Base-by-base conservation (phyloP, 2,329 filamentous ascomycete genomes). In the Penicillium sp. region DNA sequence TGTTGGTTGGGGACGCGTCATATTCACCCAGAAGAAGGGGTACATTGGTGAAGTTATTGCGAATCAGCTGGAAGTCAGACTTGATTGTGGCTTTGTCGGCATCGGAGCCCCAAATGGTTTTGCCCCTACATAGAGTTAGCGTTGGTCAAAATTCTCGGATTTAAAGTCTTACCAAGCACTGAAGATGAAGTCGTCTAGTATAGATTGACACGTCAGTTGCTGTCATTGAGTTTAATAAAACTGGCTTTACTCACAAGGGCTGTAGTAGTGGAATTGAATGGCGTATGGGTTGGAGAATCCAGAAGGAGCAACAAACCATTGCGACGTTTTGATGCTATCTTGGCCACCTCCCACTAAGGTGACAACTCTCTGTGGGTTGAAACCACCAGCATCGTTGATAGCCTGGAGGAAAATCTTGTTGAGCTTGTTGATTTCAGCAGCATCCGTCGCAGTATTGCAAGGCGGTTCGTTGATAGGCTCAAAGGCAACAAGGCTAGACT, bases 241-340 rank as follows among this genome's bases (percentile, higher is more conserved):
- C 4, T 2, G 8, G 5, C 3, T n/a, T 29, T 5, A 55, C 62
- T 64, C 50, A 69, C 67, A 78, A 70, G 45, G 69, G 55, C 60
- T 79, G 69, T 86, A 86, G 67, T 85, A 85, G 62, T 86, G 84
- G 63, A 83, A 85, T 63, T 86, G 83, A 29, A 86, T 75, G 0
- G 79, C 82, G 77, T 81, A 85, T 0, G 83, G 83, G 53, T 83
- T 83, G 11, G 76, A 75, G 39, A 79, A 81, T 29, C 78, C 75
- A 1, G 68, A 66, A 0, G 81, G 80, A 9, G 69, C 69, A 54
- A 77, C 68, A 60, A 86, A 85, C 77, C 78, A 85, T 55, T 81
- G 68, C 1, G 73, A 77, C 2, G 82, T 85, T 65, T 83, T 81
- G 11, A 72, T 62, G 13, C 75, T 75, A 62, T 84, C 81, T 67